These are phyloP conservation scores for Metschnikowia reukaufii DNA, from an alignment of 805 yeast species.

Conservation along the genomic window DNA sequence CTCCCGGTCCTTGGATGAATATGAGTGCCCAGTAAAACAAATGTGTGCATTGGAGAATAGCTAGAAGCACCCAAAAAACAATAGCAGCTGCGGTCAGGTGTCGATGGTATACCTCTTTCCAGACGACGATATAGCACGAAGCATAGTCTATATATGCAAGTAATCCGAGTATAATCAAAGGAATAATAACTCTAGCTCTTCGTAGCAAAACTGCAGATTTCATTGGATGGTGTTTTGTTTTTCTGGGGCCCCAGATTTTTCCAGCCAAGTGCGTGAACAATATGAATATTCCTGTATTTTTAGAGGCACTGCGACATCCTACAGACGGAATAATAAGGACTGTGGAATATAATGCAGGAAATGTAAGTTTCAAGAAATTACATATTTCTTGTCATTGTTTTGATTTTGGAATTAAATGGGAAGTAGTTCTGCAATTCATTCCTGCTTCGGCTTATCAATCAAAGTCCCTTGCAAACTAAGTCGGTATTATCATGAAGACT, in stretches of 20 bases:
- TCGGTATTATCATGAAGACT: no score
- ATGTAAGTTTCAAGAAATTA: no score
- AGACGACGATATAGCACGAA: slow-evolving; percentile 16
- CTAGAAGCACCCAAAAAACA: slow-evolving; percentile 17
- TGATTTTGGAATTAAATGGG: no score
- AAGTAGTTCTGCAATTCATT: no score
- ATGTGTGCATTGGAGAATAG: slow-evolving; percentile 7
- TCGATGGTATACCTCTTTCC: slow-evolving; percentile 12
- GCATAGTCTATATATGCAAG: slow-evolving; percentile 16
- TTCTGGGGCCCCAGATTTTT: neutral
- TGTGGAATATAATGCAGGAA: no score
- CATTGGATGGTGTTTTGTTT: neutral
- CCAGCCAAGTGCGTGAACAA: neutral
- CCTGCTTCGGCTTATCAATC: no score
- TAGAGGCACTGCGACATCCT: no score
- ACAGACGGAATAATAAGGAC: no score
- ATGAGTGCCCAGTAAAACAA: slow-evolving; percentile 46
- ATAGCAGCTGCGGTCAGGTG: slow-evolving; percentile 15
- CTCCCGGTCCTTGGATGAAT: slow-evolving; percentile 59
- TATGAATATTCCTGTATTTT: no score
- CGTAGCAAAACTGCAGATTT: slow-evolving; percentile 4
- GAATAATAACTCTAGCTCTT: slow-evolving; percentile 5
- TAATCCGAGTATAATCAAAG: slow-evolving; percentile 7
- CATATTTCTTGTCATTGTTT: no score
- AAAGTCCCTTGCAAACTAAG: no score